Evolutionary conservation across 306 rosid species (phyloP).

Genomic region (Begonia peltatifolia): DNA sequence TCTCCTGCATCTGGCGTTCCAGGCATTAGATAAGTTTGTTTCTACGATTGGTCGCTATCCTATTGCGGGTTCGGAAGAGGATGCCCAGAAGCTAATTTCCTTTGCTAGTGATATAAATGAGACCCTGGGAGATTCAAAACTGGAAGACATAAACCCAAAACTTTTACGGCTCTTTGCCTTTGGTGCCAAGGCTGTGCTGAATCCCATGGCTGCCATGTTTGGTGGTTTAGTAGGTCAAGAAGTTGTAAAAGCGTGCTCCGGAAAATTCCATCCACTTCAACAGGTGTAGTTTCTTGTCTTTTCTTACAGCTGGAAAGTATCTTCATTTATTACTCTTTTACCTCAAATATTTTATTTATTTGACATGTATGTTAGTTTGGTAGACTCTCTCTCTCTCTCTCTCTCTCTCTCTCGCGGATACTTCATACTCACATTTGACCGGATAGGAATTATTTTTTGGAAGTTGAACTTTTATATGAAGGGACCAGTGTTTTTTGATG

Average conservation of each 20-base stretch:
- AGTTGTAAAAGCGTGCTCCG: conserved; percentile 95
- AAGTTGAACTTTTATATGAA: too few species aligned
- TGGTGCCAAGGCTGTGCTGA: conserved; percentile 87
- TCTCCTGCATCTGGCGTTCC: conserved; percentile 66
- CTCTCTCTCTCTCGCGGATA: too few species aligned
- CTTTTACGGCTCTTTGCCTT: conserved; percentile 65
- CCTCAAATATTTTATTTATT: not conserved
- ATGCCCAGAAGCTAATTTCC: conserved; percentile 55
- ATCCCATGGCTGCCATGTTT: conserved; percentile 98
- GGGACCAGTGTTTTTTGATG: too few species aligned
- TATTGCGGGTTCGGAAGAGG: conserved; percentile 68
- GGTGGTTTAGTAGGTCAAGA: conserved; percentile 98
- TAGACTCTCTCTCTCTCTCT: too few species aligned
- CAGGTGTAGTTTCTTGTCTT: conserved; percentile 34
- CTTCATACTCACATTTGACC: too few species aligned
- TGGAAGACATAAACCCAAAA: conserved; percentile 65
- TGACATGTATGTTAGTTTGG: not conserved
- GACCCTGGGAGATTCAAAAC: conserved; percentile 37
- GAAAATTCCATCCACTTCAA: conserved; percentile 88
- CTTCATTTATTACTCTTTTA: too few species aligned
- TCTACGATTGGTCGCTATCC: conserved; percentile 56
- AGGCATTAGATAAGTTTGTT: conserved; percentile 55
- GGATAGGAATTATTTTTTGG: too few species aligned
- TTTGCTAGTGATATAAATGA: conserved; percentile 41
- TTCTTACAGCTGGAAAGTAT: not conserved